Evolutionary conservation across 78 protist species (phyloP), one percentile per base, ranked within the genome.

Genomic region (Dictyostelium discoideum): DNA sequence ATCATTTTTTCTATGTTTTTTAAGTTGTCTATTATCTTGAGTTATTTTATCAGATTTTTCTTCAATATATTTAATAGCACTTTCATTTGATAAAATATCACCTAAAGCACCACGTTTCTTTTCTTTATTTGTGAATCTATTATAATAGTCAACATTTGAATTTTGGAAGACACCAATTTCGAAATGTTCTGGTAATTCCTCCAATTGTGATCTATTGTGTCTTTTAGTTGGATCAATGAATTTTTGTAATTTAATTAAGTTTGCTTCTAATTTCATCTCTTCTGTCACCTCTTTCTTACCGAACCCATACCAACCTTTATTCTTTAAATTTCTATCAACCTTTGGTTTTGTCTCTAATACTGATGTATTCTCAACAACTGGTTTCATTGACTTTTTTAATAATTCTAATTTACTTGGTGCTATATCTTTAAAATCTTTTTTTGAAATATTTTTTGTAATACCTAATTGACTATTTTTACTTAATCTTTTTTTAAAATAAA

Each of bases 71-170:
- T 24, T 37, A 60, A 89, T 42, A 7, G 73, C 84, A 26, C 65
- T 39, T 40, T 89, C 94, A 29, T 89, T 69, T 10, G 20, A 26
- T 37, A 89, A 37, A 48, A 89, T 60, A 48, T 89, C 94, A 72
- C 94, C 94, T 16, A 89, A 20, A 10, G 84, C 84, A 81, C 94
- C 94, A 67, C 87, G 40, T 76, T 72, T 89, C 83, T 89, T 89
- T 72, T 89, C 85, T 48, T 48, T 89, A 77, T 81, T 89, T 44
- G 94, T 89, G 16, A 81, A 89, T 81, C 94, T 79, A 69, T 89
- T 89, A 46, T 29, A 82, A 44, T 89, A 89, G 37, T 89, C 94
- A 5, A 24, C 87, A 40, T 81, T 46, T n/a, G 50, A 80, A 37
- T 79, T 69, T 40, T 80, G 65, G 46, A 89, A 69, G 5, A 77